Evolutionary conservation across 768 basidiomycete species (phyloP).

Genomic region (Hypsizygus marmoreus): DNA sequence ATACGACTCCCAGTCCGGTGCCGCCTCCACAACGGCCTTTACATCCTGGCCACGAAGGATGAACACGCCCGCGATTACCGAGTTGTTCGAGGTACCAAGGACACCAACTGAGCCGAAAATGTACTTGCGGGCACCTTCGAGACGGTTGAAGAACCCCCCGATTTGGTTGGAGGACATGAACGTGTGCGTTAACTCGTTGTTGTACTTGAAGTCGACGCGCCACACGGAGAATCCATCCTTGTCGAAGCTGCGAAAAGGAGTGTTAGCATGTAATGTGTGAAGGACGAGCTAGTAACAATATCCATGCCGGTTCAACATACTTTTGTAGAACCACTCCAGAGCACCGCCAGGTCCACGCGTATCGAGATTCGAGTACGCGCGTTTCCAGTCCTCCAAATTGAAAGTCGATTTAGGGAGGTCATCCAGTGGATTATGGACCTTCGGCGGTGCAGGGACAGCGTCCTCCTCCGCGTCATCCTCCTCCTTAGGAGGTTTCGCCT

Average conservation of each 20-base stretch:
- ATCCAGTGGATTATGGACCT: constrained; percentile 93
- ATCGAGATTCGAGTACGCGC: constrained; percentile 98
- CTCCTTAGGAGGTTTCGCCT: constrained; percentile 55
- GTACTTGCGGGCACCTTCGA: constrained; percentile 97
- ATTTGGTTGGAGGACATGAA: constrained; percentile 97
- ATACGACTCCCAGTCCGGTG: constrained; percentile 94
- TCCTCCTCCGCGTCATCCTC: constrained; percentile 81
- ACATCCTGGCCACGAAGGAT: constrained; percentile 82
- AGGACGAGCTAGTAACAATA: too few species aligned
- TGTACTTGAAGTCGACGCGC: constrained; percentile 97
- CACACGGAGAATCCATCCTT: constrained; percentile 86
- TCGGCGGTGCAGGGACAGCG: constrained; percentile 78
- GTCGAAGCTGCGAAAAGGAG: constrained; percentile 64
- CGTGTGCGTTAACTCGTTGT: constrained; percentile 84
- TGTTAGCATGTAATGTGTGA: not conserved
- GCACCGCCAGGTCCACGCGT: constrained; percentile 81
- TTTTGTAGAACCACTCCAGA: constrained; percentile 97
- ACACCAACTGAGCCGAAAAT: constrained; percentile 94
- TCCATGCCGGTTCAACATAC: constrained; percentile 63
- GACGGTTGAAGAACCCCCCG: constrained; percentile 95
- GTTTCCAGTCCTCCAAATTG: constrained; percentile 97
- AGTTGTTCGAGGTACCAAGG: constrained; percentile 77
- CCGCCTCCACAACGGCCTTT: constrained; percentile 70
- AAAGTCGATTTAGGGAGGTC: constrained; percentile 83
- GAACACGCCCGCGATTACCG: constrained; percentile 78